Base-by-base conservation (phyloP, 2,329 filamentous ascomycete species). In the Colletotrichum cereale region DNA sequence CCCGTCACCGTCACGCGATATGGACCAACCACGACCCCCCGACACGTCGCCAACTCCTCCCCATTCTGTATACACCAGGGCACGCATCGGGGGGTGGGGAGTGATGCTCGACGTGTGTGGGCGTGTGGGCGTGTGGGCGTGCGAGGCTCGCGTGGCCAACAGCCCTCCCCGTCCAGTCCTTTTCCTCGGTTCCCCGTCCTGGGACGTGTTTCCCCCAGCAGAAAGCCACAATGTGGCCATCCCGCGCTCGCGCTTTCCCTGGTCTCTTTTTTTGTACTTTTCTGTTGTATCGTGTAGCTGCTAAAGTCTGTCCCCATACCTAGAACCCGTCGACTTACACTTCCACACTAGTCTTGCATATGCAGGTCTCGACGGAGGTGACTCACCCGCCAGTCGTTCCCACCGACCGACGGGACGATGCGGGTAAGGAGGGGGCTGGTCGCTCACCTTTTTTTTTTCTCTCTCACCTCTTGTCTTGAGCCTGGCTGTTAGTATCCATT, bases 371-470 rank as follows among this genome's bases (percentile, higher is more conserved):
- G 62, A 71, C 67, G 73, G 70, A 68, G 67, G 73, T 77, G 76
- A 77, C 72, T 77, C 75, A 77, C 74, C 70, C 71, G 69, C 76
- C 74, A 77, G 69, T 77, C 73, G 73, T 72, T 75, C 52, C 52
- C 68, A 68, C 36, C n/a, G 68, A 68, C 65, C 68, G 58, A 60
- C 68, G 65, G 68, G 58, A 71, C 68, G 68, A 71, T 71, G 68
- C 68, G 50, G 64, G 40, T 34, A 61, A 26, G 53, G 56, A n/a
- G 50, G 61, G 57, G 65, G 44, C 47, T 62, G 61, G 61, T 50
- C 31, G 21, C n/a, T 36, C 52, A 55, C 12, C 31, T 24, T 12
- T 36, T 6, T 24, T 14, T 40, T 52, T 18, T 6, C 26, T 34
- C 50, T 34, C 18, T 29, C 52, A 21, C 52, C 21, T 55, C 52